Conservation (phyloP, 176 grass and related monocot genomes). For the Triticum timopheevii region DNA sequence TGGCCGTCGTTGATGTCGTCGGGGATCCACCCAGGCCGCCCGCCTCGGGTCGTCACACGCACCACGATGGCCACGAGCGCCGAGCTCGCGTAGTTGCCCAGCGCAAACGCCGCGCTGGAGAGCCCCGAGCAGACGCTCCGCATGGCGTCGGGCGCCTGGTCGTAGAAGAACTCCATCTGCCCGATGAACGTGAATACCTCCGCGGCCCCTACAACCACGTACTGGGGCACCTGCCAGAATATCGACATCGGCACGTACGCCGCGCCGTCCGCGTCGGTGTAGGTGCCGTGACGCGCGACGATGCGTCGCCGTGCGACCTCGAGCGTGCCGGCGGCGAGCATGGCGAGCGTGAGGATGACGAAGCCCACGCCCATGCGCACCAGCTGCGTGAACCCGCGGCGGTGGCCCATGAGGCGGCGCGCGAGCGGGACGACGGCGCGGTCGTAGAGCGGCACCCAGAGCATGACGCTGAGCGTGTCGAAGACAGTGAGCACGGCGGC, state of each 20-base stretch:
- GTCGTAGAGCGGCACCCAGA: constrained; percentile 65
- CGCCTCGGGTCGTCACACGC: constrained; percentile 28
- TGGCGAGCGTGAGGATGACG: constrained; percentile 35
- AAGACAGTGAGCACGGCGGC: constrained; percentile 62
- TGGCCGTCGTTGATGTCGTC: constrained; percentile 62
- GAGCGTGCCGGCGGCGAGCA: constrained; percentile 33
- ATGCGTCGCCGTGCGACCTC: constrained; percentile 33
- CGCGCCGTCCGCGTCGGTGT: not conserved
- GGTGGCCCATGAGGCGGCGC: constrained; percentile 26
- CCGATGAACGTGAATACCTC: constrained; percentile 76
- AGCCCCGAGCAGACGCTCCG: constrained; percentile 60
- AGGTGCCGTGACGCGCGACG: constrained; percentile 27
- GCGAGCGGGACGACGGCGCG: constrained; percentile 27
- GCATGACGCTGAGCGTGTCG: constrained; percentile 54
- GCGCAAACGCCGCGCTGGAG: constrained; percentile 36
- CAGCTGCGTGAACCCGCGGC: constrained; percentile 47
- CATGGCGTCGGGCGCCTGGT: constrained; percentile 76
- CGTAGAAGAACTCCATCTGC: constrained; percentile 74
- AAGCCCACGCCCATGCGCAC: constrained; percentile 47
- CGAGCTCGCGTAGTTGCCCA: constrained; percentile 57
- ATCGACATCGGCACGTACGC: constrained; percentile 49
- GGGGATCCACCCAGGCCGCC: constrained; percentile 51
- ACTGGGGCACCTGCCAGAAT: constrained; percentile 82
- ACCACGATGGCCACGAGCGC: constrained; percentile 41
- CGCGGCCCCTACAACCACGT: constrained; percentile 56